Conservation (phyloP, 2,329 filamentous ascomycete genomes). For the Annulohypoxylon truncatum region DNA sequence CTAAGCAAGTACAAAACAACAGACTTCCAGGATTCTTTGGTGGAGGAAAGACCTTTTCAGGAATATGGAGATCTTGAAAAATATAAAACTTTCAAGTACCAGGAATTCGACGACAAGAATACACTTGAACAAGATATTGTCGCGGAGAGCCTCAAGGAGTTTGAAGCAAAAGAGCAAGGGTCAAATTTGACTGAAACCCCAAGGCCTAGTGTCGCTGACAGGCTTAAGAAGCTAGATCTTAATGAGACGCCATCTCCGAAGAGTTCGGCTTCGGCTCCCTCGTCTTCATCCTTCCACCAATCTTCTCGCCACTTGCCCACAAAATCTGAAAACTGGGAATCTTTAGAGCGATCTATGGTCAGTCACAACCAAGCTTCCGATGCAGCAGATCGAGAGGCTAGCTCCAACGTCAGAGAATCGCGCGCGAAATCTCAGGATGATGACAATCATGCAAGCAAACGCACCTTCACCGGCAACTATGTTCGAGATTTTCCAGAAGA, state of each 20-base stretch:
- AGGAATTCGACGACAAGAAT: slow-evolving; percentile 51
- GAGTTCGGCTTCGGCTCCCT: not conserved
- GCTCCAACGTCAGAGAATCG: slow-evolving; percentile 39
- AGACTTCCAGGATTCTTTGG: slow-evolving; percentile 42
- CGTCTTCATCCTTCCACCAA: slow-evolving; percentile 2
- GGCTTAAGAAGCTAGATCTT: slow-evolving; percentile 39
- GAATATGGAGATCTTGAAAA: slow-evolving; percentile 56
- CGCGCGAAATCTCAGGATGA: slow-evolving; percentile 41
- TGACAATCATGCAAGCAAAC: slow-evolving; percentile 38
- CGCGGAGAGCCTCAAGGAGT: slow-evolving; percentile 53
- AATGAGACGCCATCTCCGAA: slow-evolving; percentile 19
- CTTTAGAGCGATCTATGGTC: slow-evolving; percentile 49
- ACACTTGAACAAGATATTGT: slow-evolving; percentile 49
- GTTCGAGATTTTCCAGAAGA: slow-evolving; percentile 65
- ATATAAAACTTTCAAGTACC: slow-evolving; percentile 54
- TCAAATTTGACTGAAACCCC: not conserved
- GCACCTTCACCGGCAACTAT: slow-evolving; percentile 60
- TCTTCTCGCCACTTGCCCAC: not conserved
- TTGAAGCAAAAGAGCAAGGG: slow-evolving; percentile 51
- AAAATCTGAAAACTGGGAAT: slow-evolving; percentile 40
- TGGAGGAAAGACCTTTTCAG: slow-evolving; percentile 45
- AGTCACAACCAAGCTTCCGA: slow-evolving; percentile 48
- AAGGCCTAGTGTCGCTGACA: slow-evolving; percentile 22
- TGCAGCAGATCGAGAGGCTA: slow-evolving; percentile 47
- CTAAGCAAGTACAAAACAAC: slow-evolving; percentile 53